Conservation (phyloP, 2,329 filamentous ascomycete species). For the Ilyonectria robusta region DNA sequence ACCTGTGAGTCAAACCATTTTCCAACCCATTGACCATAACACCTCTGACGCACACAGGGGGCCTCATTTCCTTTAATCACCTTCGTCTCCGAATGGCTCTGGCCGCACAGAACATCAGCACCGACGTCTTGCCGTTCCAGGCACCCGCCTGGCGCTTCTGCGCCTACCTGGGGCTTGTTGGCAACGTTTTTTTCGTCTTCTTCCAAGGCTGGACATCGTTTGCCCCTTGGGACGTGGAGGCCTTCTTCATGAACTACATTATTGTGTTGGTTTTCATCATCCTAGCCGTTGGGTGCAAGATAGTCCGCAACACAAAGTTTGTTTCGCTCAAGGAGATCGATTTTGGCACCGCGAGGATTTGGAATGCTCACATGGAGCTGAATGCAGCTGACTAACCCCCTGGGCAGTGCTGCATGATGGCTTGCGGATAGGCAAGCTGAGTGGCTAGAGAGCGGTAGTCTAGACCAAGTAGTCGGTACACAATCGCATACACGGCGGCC, state of each 20-base stretch:
- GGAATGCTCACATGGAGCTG: background rate
- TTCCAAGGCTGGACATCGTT: slow-evolving; percentile 17
- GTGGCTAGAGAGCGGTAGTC: background rate
- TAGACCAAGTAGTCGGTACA: background rate
- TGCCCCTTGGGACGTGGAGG: slow-evolving; percentile 7
- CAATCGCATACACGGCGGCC: background rate
- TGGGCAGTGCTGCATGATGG: background rate
- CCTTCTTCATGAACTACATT: slow-evolving; percentile 20
- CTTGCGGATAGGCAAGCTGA: background rate
- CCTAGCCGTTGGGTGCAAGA: slow-evolving; percentile 1
- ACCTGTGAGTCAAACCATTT: slow-evolving; percentile 2
- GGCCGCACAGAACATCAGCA: slow-evolving; percentile 25
- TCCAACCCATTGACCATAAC: too few relatives aligned
- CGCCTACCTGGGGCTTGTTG: slow-evolving; percentile 7
- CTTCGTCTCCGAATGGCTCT: slow-evolving; percentile 25
- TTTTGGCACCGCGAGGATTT: slow-evolving; percentile 6
- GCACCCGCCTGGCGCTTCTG: slow-evolving; percentile 16
- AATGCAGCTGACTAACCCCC: background rate
- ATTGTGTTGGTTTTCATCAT: slow-evolving; percentile 8
- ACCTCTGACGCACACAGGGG: background rate
- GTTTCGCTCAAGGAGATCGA: slow-evolving; percentile 6
- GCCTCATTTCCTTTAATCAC: slow-evolving; percentile 22
- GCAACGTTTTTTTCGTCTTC: slow-evolving; percentile 13
- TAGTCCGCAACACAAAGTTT: slow-evolving; percentile 4
- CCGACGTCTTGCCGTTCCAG: slow-evolving; percentile 21